phyloP scores from a whole-genome alignment of 208 protist genomes.

The Lotmaria passim region DNA sequence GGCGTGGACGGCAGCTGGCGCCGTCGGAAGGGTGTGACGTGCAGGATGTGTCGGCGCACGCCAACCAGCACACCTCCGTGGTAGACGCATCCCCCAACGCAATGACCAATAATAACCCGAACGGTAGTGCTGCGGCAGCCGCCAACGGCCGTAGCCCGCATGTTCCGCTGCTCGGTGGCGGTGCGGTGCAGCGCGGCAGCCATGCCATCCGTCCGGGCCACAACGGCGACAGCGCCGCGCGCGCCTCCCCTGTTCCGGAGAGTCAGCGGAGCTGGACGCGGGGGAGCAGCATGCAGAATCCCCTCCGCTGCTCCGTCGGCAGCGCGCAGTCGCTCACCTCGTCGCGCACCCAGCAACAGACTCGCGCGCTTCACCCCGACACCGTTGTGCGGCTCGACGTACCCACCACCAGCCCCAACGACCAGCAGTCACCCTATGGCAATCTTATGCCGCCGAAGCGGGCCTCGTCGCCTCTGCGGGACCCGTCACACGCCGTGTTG shows the following conservation, averaged over 20 bases:
- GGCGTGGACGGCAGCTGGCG: background rate
- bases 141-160: background rate
- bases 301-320: constrained; percentile 3
- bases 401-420: constrained; percentile 25
- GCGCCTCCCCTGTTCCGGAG: constrained; percentile 6
- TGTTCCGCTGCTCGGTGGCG: background rate
- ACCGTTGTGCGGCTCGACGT: constrained; percentile 18
- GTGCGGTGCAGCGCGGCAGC: constrained; percentile 23
- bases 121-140: background rate
- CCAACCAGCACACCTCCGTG: background rate
- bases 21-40: background rate
- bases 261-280: constrained; percentile 15
- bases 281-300: background rate
- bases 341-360: constrained; percentile 9
- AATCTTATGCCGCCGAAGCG: constrained; percentile 26
- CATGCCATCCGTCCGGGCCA: constrained; percentile 16
- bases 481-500: constrained; percentile 17
- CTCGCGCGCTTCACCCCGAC: constrained; percentile 27
- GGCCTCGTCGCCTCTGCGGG: constrained; percentile 19
- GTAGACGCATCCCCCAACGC: background rate
- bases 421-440: constrained; percentile 28
- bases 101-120: background rate
- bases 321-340: constrained; percentile 1
- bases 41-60: background rate
- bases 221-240: constrained; percentile 1